These are phyloP conservation scores for Herpotrichia juniperi DNA, from an alignment of 2,329 filamentous ascomycete genomes.

Conservation along the genomic window DNA sequence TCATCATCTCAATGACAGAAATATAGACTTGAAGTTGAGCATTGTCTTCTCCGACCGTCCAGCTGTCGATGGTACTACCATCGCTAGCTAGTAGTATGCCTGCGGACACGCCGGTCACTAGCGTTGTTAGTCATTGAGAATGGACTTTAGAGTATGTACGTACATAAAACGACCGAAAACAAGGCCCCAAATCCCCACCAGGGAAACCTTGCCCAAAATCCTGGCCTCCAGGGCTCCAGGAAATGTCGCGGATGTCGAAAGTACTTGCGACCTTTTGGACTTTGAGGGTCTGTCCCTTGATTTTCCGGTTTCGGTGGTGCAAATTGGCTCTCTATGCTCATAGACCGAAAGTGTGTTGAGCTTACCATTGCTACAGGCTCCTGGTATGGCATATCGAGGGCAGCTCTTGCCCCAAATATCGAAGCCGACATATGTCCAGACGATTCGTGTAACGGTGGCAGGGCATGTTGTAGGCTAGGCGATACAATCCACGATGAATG, in stretches of 20 bases:
- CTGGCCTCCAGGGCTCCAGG: constrained; percentile 23
- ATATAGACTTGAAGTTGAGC: constrained; percentile 27
- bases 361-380: constrained; percentile 14
- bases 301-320: constrained; percentile 8
- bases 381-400: constrained; percentile 10
- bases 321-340: background rate
- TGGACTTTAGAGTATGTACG: background rate
- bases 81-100: constrained; percentile 24
- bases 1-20: constrained; percentile 24
- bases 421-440: constrained; percentile 4
- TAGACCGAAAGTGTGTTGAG: constrained; percentile 7
- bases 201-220: constrained; percentile 25
- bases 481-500: constrained; percentile 7
- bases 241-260: constrained; percentile 26
- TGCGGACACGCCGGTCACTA: constrained; percentile 26
- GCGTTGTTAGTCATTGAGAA: background rate
- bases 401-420: constrained; percentile 15
- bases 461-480: constrained; percentile 7
- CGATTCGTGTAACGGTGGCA: constrained; percentile 4
- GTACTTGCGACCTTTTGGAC: constrained; percentile 11
- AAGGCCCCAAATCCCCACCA: constrained; percentile 25
- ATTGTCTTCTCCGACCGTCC: constrained; percentile 22
- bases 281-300: background rate
- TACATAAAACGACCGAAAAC: constrained; percentile 15
- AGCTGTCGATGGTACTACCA: constrained; percentile 14